Conservation (phyloP, 139 green algal genomes). For the Zygnema circumcarinatum region DNA sequence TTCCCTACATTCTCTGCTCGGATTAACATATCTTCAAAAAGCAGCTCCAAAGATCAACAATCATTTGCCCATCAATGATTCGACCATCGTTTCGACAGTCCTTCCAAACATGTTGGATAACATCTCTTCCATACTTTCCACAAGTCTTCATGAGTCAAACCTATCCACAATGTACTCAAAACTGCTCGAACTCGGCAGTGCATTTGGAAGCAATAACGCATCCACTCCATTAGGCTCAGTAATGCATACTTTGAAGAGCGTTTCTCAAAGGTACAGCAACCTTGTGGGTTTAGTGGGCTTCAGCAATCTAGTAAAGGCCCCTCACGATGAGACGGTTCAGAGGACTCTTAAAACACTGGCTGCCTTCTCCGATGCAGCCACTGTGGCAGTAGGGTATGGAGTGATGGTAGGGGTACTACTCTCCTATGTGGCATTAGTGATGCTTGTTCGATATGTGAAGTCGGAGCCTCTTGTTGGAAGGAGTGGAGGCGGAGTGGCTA, state of each 20-base stretch:
- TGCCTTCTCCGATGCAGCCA: constrained; percentile 19
- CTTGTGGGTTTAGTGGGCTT: neutral
- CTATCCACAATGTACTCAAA: neutral
- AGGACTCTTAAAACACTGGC: neutral
- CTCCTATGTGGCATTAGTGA: constrained; percentile 17
- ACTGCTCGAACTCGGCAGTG: neutral
- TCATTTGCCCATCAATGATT: neutral
- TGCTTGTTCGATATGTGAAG: constrained; percentile 19
- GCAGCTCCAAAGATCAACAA: neutral
- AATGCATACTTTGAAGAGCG: neutral
- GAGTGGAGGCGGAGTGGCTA: neutral
- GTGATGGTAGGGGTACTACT: constrained; percentile 12
- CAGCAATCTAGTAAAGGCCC: neutral
- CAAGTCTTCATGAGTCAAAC: neutral
- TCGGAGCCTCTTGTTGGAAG: neutral
- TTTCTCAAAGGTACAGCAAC: too few species aligned
- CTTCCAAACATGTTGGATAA: neutral
- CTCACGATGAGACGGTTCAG: neutral
- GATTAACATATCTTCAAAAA: neutral
- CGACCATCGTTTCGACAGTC: neutral
- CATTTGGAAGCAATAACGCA: neutral
- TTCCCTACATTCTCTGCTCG: neutral
- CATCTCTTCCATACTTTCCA: neutral
- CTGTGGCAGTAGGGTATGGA: constrained; percentile 28
- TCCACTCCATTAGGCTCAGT: neutral